Evolutionary conservation across 2,329 filamentous ascomycete species (phyloP), one percentile per base, ranked within the genome.

Genomic region (Fusarium buxicola): DNA sequence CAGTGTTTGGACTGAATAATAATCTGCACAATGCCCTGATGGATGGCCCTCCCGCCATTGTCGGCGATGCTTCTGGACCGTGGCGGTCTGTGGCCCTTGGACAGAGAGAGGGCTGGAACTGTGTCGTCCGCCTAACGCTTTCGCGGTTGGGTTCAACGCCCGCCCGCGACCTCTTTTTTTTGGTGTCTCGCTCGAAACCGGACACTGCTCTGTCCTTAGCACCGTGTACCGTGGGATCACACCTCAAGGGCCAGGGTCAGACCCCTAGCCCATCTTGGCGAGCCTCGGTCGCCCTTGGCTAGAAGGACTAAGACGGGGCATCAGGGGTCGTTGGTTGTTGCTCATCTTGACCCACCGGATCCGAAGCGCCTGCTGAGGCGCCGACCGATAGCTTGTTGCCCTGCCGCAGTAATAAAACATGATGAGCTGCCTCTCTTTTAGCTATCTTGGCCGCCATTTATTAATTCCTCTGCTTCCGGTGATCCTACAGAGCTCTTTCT

Each of bases 331-430:
- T 21, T 21, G 6, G 62, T 41, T 28, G 31, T 45, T 45, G 45
- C 49, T 52, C 63, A 58, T 63, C 58, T 43, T 54, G 63, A 63
- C 60, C 65, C 65, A 66, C 62, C 44, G 50, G 32, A 53, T 50
- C 65, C 58, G 64, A 63, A 54, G 64, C 64, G 66, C 54, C 51
- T 62, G 46, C 43, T 56, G 48, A 54, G 50, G 60, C 41, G 46
- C 32, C 39, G 41, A n/a, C n/a, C n/a, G n/a, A 43, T 54, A 24
- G 36, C 54, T 47, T 50, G 49, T 62, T 50, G 61, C 44, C 51
- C 54, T 44, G 55, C 30, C 18, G 38, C 34, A 36, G 43, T 48
- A 62, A 62, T 69, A 67, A 69, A 69, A 58, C 66, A 68, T 56
- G 50, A 49, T 47, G 38, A 45, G 46, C 53, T 45, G 60, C 46